phyloP scores from a whole-genome alignment of 2,329 filamentous ascomycete species.

The Talaromyces sp. region DNA sequence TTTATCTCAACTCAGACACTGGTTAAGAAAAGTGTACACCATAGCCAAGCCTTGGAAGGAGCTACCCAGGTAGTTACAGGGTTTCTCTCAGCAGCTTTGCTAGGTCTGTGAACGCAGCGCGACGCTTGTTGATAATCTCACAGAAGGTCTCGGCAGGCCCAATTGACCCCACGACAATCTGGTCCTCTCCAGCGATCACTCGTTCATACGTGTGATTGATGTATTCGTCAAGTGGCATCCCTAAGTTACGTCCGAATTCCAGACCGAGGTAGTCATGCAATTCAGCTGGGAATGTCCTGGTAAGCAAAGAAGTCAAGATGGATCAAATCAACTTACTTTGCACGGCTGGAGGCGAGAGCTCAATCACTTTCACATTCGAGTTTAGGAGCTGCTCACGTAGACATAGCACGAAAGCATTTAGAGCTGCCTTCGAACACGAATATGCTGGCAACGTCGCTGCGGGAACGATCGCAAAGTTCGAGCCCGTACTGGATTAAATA shows the following conservation, averaged over 20 bases:
- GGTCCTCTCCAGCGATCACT: neutral
- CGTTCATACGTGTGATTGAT: constrained; percentile 46
- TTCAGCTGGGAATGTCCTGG: constrained; percentile 30
- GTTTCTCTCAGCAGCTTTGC: no score
- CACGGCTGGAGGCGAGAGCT: constrained; percentile 52
- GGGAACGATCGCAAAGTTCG: constrained; percentile 1
- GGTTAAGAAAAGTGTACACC: no score
- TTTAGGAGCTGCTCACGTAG: constrained; percentile 48
- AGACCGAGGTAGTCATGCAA: constrained; percentile 51
- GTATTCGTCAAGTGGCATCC: constrained; percentile 52
- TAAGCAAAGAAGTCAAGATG: no score
- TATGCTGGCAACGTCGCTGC: constrained; percentile 29
- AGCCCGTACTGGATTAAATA: neutral
- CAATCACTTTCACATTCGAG: constrained; percentile 49
- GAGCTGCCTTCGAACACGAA: constrained; percentile 51
- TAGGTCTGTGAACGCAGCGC: neutral
- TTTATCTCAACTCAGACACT: no score
- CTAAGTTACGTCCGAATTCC: constrained; percentile 45
- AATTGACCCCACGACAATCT: neutral
- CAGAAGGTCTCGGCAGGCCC: neutral
- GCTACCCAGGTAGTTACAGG: no score
- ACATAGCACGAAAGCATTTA: constrained; percentile 51
- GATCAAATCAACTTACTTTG: constrained; percentile 43
- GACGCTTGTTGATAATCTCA: neutral
- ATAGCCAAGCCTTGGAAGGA: neutral